Conservation (phyloP, 2,329 filamentous ascomycete species). For the Colletotrichum liriopes region DNA sequence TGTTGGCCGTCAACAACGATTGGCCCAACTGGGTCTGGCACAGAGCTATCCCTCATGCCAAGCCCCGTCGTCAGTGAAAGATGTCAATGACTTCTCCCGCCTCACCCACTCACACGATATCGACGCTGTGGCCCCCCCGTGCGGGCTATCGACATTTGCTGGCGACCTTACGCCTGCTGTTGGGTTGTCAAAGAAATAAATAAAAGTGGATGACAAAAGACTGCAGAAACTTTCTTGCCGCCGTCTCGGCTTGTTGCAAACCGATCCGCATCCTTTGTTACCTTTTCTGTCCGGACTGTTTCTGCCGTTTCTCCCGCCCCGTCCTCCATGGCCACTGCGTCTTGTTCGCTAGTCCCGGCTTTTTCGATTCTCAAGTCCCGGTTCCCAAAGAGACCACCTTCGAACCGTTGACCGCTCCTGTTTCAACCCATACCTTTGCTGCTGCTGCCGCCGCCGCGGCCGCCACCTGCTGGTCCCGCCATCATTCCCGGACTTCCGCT, state of each 20-base stretch:
- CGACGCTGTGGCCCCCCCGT: neutral
- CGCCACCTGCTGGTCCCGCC: neutral
- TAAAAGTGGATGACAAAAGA: neutral
- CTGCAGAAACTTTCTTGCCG: neutral
- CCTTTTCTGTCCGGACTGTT: neutral
- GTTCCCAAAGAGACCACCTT: neutral
- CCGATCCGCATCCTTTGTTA: slow-evolving; percentile 3
- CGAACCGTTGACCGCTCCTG: neutral
- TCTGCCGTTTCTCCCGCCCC: neutral
- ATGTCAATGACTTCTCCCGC: neutral
- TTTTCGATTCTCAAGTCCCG: neutral
- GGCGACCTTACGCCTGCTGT: neutral
- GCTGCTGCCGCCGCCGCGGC: no score
- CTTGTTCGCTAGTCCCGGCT: neutral
- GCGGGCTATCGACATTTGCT: neutral
- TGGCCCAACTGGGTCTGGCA: neutral
- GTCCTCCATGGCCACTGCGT: neutral
- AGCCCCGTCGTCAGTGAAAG: neutral
- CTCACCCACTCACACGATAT: neutral
- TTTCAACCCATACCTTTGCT: neutral
- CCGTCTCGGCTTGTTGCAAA: neutral
- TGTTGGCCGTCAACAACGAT: neutral
- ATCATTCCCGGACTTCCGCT: neutral
- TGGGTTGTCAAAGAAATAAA: neutral
- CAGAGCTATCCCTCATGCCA: neutral